phyloP scores from a whole-genome alignment of 805 yeast genomes.

The Ogataea paradorogensis region DNA sequence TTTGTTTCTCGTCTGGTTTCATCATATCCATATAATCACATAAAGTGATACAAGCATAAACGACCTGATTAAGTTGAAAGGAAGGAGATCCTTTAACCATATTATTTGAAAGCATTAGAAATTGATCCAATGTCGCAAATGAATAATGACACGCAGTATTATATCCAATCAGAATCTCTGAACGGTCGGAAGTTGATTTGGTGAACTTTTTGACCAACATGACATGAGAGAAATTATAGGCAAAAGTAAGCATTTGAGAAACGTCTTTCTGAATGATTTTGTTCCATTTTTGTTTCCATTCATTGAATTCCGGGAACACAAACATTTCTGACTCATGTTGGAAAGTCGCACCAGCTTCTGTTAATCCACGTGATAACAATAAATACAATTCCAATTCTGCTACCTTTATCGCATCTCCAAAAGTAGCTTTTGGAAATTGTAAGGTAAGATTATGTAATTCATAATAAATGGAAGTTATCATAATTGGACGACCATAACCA shows the following conservation, averaged over 20 bases:
- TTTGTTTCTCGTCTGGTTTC: slow-evolving; percentile 38
- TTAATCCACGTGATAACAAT: slow-evolving; percentile 19
- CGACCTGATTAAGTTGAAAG: slow-evolving; percentile 48
- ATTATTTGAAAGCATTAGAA: slow-evolving; percentile 42
- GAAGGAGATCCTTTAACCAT: slow-evolving; percentile 56
- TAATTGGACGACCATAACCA: slow-evolving; percentile 46
- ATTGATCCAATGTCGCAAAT: slow-evolving; percentile 42
- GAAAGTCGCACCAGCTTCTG: slow-evolving; percentile 5
- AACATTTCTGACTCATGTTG: slow-evolving; percentile 12
- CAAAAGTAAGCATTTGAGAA: slow-evolving; percentile 46
- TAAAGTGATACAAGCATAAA: slow-evolving; percentile 52
- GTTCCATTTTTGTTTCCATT: slow-evolving; percentile 47
- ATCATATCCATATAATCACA: slow-evolving; percentile 45
- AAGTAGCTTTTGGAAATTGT: slow-evolving; percentile 46
- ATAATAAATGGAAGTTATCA: slow-evolving; percentile 38
- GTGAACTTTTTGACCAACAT: slow-evolving; percentile 38
- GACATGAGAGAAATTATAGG: slow-evolving; percentile 47
- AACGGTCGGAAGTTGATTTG: slow-evolving; percentile 1
- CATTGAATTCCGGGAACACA: slow-evolving; percentile 36
- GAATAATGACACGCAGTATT: slow-evolving; percentile 39
- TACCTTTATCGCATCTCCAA: slow-evolving; percentile 54
- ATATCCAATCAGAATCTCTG: background rate
- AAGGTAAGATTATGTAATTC: slow-evolving; percentile 44
- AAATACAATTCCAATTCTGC: slow-evolving; percentile 45
- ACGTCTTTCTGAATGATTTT: slow-evolving; percentile 45